Percentiles rank a stretch among this genome's conserved stretches.
Evolutionary conservation across 2,329 filamentous ascomycete species (phyloP).

Genomic region (Torrubiella hemipterigena): DNA sequence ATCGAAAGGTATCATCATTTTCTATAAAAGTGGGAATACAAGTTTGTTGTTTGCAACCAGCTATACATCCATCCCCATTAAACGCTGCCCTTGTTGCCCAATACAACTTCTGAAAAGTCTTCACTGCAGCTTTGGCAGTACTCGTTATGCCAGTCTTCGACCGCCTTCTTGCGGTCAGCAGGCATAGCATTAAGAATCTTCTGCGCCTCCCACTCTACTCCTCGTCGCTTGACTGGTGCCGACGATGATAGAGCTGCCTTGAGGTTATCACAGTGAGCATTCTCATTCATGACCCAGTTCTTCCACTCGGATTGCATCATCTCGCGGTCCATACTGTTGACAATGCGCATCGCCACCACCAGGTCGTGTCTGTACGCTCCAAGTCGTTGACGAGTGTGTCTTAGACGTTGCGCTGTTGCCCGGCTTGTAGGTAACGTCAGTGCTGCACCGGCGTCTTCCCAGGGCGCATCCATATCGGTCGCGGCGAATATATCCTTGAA

Average conservation of each 20-base stretch:
- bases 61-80: too few species aligned
- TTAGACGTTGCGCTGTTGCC: constrained; percentile 51
- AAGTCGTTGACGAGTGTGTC: constrained; percentile 70
- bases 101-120: constrained; percentile 22
- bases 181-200: constrained; percentile 18
- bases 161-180: constrained; percentile 18
- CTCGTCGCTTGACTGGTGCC: constrained; percentile 3
- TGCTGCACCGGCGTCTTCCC: constrained; percentile 36
- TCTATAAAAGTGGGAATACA: too few species aligned
- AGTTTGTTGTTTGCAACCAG: too few species aligned
- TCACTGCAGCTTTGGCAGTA: constrained; percentile 45
- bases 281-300: constrained; percentile 78
- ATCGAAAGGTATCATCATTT: too few species aligned
- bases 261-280: constrained; percentile 57
- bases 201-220: constrained; percentile 12
- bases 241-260: constrained; percentile 13
- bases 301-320: constrained; percentile 85
- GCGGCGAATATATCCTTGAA: constrained; percentile 48
- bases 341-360: constrained; percentile 76
- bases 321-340: constrained; percentile 82
- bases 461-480: constrained; percentile 45
- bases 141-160: constrained; percentile 37
- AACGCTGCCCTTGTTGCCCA: too few species aligned
- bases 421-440: constrained; percentile 36
- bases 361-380: constrained; percentile 81